Base-by-base conservation (phyloP, 2,329 filamentous ascomycete species). In the Penicillium sp. region DNA sequence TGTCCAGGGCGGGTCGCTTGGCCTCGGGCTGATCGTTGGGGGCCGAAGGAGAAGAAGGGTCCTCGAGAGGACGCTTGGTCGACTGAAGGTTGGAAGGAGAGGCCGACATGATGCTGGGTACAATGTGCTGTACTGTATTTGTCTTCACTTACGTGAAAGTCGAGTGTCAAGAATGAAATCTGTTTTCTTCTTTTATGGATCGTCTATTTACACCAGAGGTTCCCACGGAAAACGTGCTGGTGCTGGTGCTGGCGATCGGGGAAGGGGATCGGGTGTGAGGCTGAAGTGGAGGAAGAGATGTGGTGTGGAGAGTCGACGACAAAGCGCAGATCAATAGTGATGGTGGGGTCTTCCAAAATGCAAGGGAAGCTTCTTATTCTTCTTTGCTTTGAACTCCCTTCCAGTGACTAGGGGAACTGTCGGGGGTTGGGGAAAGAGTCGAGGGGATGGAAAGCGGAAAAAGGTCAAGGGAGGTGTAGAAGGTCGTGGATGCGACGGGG, bases 1-100 rank as follows among this genome's bases (percentile, higher is more conserved):
- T 99, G 79, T 98, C 93, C 61, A 99, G 86, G 39, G 95, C 95
- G 49, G 91, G 95, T 66, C 95, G 90, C 81, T 99, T 99, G 61
- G 95, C 95, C 68, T 99, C 95, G 53, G 96, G 95, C 74, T 97
- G 93, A 70, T 98, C 95, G 73, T 86, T 91, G 39, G 90, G 89
- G 61, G 90, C 90, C 31, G 92, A 96, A 35, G 95, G 95, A 10
- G 95, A 99, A 19, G 95, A 98, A 11, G 93, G 90, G 73, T 98
- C 95, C 82, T 99, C 95, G 64, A 99, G 87, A 60, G 95, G 95
- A 71, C 95, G 92, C 85, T 99, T 99, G 62, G 78, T 75, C 61
- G 79, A 80, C 63, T 78, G 75, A 58, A 79, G 72, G 56, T 75
- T 79, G 59, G 76, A 78, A 55, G 78, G 79, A 64, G 78, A 91